Base-by-base conservation (phyloP, 2,329 filamentous ascomycete species). In the Paecilomyces variotii region DNA sequence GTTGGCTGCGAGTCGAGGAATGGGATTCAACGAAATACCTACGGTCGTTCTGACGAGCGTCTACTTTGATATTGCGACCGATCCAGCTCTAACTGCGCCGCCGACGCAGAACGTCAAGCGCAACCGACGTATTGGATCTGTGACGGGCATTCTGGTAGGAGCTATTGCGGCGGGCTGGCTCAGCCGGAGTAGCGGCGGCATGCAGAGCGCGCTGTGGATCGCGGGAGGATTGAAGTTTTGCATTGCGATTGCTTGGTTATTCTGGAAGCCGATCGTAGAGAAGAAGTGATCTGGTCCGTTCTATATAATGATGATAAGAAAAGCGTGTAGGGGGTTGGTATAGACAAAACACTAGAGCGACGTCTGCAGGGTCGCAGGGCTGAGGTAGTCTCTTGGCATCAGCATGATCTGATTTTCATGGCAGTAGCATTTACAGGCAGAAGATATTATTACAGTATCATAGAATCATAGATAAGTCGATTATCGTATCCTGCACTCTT, bases 1-100 rank as follows among this genome's bases (percentile, higher is more conserved):
- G 11, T 76, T 78, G 61, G 71, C 75, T 2, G 72, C 74, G 19
- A 77, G 73, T 57, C 72, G 77, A 2, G 66, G 72, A 4, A 68
- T 79, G 26, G 68, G 70, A 0, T 74, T 74, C 61, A 74, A 75
- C 54, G 77, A 79, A 64, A 73, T 79, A 49, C 77, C 77, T 12
- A 78, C 76, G 7, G 76, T 78, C 14, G 77, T 79, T 4, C 62
- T 79, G 62, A 79, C 77, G 10, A 77, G 75, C 51, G 68, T 78
- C 12, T 79, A 78, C 60, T 77, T 76, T 62, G 77, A 79, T 60
- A 72, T 78, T 53, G 74, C 74, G 2, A 73, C 74, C 4, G 77
- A 79, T 59, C 70, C 74, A 11, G 71, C 70, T 50, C 62, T 77
- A 27, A 62, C 62, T 0, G 64, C 62, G 2, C 67, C 66, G 55